Evolutionary conservation across 805 yeast species (phyloP).

Genomic region (Wickerhamomyces rabaulensis): DNA sequence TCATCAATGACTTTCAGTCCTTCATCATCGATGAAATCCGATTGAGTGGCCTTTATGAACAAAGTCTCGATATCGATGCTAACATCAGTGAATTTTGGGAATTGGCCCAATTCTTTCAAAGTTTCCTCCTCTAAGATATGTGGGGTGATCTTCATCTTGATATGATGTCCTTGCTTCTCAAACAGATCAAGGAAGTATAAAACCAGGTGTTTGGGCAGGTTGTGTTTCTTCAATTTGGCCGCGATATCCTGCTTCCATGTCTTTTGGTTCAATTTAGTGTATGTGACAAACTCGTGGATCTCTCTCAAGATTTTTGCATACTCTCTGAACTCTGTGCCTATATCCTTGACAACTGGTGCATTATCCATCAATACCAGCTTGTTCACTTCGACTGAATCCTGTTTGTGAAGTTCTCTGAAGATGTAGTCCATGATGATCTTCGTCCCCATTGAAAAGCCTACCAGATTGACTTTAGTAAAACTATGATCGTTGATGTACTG

Average conservation of each 20-base stretch:
- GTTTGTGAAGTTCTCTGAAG: slow-evolving; percentile 23
- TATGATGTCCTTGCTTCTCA: slow-evolving; percentile 7
- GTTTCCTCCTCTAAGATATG: slow-evolving; percentile 10
- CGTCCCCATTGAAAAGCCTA: slow-evolving; percentile 63
- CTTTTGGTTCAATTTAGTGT: not conserved
- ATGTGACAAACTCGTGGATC: slow-evolving; percentile 5
- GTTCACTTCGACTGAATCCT: slow-evolving; percentile 26
- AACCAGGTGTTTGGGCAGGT: slow-evolving; percentile 5
- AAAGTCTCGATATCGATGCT: slow-evolving; percentile 22
- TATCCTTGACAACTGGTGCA: slow-evolving; percentile 29
- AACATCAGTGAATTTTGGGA: slow-evolving; percentile 15
- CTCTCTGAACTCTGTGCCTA: slow-evolving; percentile 25
- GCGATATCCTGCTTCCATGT: not conserved
- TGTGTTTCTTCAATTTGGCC: not conserved
- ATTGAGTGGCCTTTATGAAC: slow-evolving; percentile 39
- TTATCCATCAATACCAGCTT: slow-evolving; percentile 45
- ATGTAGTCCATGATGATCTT: slow-evolving; percentile 46
- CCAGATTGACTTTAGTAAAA: slow-evolving; percentile 27
- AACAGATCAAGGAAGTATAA: slow-evolving; percentile 15
- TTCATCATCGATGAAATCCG: slow-evolving; percentile 35
- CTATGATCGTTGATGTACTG: slow-evolving; percentile 11
- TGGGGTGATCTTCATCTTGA: slow-evolving; percentile 23
- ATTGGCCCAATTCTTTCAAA: slow-evolving; percentile 22
- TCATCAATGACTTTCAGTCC: slow-evolving; percentile 12
- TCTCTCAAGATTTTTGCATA: slow-evolving; percentile 8